These are phyloP conservation scores for Diaporthe sp. DNA, from an alignment of 2,329 filamentous ascomycete species.

Conservation along the genomic window DNA sequence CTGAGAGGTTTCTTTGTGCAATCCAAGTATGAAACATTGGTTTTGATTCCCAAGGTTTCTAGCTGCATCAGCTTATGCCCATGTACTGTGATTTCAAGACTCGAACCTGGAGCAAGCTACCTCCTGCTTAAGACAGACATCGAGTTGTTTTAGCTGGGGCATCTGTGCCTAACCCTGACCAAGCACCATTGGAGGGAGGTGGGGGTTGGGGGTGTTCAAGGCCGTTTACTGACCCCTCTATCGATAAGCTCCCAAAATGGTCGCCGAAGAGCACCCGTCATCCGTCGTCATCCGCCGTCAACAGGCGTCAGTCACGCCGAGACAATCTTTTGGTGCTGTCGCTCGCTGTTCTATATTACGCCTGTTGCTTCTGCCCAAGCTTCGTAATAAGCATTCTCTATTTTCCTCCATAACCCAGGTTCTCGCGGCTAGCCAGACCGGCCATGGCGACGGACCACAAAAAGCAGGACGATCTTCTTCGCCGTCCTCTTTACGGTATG, in stretches of 20 bases:
- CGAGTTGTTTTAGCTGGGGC: too few species aligned
- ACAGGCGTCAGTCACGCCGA: constrained; percentile 31
- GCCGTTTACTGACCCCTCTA: background rate
- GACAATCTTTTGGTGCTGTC: background rate
- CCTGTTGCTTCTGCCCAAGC: background rate
- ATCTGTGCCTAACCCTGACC: background rate
- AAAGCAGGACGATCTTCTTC: constrained; percentile 61
- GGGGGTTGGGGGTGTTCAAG: background rate
- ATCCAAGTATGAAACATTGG: background rate
- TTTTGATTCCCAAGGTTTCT: too few species aligned
- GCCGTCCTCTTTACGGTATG: constrained; percentile 66
- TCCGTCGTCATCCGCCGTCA: constrained; percentile 6
- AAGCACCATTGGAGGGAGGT: background rate
- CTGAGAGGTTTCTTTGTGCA: background rate
- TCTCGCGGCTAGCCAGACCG: background rate
- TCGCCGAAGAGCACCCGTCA: constrained; percentile 2
- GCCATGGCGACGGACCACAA: constrained; percentile 46
- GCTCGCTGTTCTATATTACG: background rate
- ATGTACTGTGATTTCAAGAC: background rate
- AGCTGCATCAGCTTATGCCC: background rate
- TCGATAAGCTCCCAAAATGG: constrained; percentile 23
- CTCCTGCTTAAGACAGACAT: background rate
- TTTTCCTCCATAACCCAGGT: background rate
- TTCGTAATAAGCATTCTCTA: background rate
- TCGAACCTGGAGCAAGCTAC: too few species aligned